Percentiles rank a stretch among this genome's conserved stretches.
Conservation (phyloP, 352 stramenopile genomes). For the Lagenidium sp. region DNA sequence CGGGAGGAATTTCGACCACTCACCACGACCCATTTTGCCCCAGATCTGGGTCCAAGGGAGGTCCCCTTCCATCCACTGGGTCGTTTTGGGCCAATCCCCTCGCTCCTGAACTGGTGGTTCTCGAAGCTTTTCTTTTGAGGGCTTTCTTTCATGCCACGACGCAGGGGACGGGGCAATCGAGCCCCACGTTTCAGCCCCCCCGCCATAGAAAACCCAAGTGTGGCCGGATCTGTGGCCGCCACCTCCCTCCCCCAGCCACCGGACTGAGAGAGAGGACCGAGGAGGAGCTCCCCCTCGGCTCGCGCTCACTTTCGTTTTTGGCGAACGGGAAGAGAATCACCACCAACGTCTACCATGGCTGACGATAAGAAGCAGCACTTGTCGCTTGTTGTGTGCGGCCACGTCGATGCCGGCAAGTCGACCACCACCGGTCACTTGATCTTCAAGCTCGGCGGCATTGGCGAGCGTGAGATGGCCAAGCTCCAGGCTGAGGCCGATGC, state of each 20-base stretch:
- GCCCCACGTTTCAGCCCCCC: not conserved
- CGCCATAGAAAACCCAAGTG: not conserved
- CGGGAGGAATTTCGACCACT: no score
- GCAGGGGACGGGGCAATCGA: slow-evolving; percentile 1
- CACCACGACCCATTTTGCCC: no score
- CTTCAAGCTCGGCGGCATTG: slow-evolving; percentile 98
- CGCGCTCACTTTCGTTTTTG: slow-evolving; percentile 17
- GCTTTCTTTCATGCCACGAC: no score
- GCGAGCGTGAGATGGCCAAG: slow-evolving; percentile 99
- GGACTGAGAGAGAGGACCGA: no score
- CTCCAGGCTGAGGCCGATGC: slow-evolving; percentile 94
- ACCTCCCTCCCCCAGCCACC: no score
- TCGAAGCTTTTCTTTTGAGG: slow-evolving; percentile 12
- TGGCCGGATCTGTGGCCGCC: no score
- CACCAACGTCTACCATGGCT: slow-evolving; percentile 3
- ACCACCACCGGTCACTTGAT: slow-evolving; percentile 98
- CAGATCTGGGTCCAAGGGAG: no score
- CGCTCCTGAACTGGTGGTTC: slow-evolving; percentile 9
- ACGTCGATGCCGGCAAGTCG: slow-evolving; percentile 98
- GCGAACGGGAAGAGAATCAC: slow-evolving; percentile 1
- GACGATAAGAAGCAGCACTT: slow-evolving; percentile 34
- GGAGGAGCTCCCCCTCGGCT: not conserved
- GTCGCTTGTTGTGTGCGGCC: slow-evolving; percentile 93
- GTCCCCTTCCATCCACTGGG: no score
- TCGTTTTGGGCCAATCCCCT: not conserved